Evolutionary conservation across 2,329 filamentous ascomycete species (phyloP).

Genomic region (Fusarium sp.): DNA sequence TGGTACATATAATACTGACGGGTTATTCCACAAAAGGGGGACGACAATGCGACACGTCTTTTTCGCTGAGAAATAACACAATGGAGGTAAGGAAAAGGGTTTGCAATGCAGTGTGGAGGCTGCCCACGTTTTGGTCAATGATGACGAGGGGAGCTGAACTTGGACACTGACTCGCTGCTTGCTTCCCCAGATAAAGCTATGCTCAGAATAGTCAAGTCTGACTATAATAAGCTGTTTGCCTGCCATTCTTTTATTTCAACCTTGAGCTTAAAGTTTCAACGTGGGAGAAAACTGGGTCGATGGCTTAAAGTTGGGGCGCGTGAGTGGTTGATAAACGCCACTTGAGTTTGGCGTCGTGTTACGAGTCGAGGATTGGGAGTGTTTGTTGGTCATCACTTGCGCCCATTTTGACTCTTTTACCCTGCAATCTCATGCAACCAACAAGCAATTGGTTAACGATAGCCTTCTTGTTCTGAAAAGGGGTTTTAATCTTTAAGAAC

Average conservation of each 20-base stretch:
- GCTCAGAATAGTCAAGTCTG: not conserved
- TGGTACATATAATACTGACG: not conserved
- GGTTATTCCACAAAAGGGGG: not conserved
- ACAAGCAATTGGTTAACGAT: not conserved
- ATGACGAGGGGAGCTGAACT: not conserved
- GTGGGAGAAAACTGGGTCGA: not conserved
- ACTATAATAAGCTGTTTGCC: not conserved
- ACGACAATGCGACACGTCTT: not conserved
- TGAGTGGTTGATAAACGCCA: not conserved
- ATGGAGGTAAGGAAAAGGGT: not conserved
- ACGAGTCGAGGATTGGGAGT: not conserved
- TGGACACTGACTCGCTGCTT: slow-evolving; percentile 6
- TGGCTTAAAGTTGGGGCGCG: not conserved
- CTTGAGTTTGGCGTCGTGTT: not conserved
- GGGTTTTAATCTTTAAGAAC: not conserved
- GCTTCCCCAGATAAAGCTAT: not conserved
- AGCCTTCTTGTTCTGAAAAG: not conserved
- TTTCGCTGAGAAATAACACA: not conserved
- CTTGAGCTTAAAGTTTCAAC: not conserved
- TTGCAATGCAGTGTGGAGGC: not conserved
- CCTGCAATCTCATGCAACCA: not conserved
- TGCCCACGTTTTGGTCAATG: not conserved
- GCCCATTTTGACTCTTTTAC: not conserved
- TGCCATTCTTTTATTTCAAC: not conserved
- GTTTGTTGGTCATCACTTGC: not conserved